phyloP scores from a whole-genome alignment of 257 asterid genomes.

The Forsythia viridissima region DNA sequence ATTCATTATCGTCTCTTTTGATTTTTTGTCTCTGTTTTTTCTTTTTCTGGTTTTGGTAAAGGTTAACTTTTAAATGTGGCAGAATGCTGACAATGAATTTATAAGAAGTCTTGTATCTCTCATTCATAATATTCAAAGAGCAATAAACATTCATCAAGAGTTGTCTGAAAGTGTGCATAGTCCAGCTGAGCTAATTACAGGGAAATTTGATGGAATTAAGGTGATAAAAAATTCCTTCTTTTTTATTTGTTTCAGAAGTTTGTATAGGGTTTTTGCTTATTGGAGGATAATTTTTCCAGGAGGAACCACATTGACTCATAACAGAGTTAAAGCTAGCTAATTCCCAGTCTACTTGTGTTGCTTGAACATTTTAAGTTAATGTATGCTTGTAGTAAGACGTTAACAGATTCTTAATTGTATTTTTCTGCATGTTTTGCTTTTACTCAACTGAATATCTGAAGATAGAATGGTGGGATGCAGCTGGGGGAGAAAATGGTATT shows the following conservation, averaged over 20 bases:
- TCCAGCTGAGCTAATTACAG: constrained; percentile 69
- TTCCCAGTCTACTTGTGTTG: not conserved
- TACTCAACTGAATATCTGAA: not conserved
- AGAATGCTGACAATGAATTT: constrained; percentile 77
- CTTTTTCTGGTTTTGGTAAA: not conserved
- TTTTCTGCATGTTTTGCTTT: not conserved
- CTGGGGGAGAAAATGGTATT: not conserved
- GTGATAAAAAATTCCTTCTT: constrained; percentile 35
- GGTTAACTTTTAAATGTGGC: constrained; percentile 26
- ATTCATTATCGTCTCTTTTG: not conserved
- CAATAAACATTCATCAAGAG: constrained; percentile 57
- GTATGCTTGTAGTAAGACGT: not conserved
- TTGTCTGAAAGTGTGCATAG: constrained; percentile 45
- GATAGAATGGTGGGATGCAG: not conserved
- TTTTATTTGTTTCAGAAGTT: constrained; percentile 9
- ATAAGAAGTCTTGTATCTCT: constrained; percentile 55
- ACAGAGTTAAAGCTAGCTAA: not conserved
- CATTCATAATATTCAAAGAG: constrained; percentile 48
- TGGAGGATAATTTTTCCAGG: not conserved
- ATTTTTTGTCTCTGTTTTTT: too few relatives aligned
- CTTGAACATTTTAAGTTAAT: not conserved
- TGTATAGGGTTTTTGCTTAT: not conserved
- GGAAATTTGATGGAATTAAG: constrained; percentile 87
- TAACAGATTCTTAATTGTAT: not conserved
- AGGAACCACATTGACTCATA: not conserved